Evolutionary conservation across 2,329 filamentous ascomycete species (phyloP), one percentile per base, ranked within the genome.

Genomic region (Alternaria brassicae): DNA sequence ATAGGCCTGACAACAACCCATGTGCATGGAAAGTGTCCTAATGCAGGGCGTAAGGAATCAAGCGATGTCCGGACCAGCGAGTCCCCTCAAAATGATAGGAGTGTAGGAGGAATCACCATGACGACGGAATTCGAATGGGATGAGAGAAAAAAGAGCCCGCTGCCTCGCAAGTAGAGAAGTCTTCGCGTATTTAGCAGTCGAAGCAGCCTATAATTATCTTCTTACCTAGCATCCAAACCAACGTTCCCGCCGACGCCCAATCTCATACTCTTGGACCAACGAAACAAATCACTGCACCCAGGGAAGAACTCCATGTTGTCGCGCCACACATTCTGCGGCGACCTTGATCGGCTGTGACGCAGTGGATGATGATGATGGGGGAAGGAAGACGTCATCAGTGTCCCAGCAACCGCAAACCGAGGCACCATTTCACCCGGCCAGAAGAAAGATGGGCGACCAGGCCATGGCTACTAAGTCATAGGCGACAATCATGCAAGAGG

Each of bases 91-190:
- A 40, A 47, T 8, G 56, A 49, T n/a, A 15, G 53, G 15, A 63
- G 62, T 2, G 27, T 30, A 7, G 49, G 50, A 15, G 67, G 62
- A 0, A 70, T 70, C 7, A 66, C 61, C 1, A 53, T 69, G 53
- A 66, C 61, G 17, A 67, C 36, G 34, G 56, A 66, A 23, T 70
- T 71, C n/a, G 67, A 66, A 15, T 70, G 68, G 68, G 68, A 61
- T 30, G 66, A 68, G 23, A 47, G 32, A 12, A 49, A 30, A 32
- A 53, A 53, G 41, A 39, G 42, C 13, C 52, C 19, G 8, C 9
- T 19, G 2, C n/a, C 23, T 15, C 30, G 23, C 15, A 51, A n/a
- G 6, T 48, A 48, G 19, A 34, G 15, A 23, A 34, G 19, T 19
- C 2, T 6, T n/a, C 13, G 19, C 44, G 44, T 17, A 25, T 2